phyloP scores from a whole-genome alignment of 2,329 filamentous ascomycete species.

The Aspergillus sp. region DNA sequence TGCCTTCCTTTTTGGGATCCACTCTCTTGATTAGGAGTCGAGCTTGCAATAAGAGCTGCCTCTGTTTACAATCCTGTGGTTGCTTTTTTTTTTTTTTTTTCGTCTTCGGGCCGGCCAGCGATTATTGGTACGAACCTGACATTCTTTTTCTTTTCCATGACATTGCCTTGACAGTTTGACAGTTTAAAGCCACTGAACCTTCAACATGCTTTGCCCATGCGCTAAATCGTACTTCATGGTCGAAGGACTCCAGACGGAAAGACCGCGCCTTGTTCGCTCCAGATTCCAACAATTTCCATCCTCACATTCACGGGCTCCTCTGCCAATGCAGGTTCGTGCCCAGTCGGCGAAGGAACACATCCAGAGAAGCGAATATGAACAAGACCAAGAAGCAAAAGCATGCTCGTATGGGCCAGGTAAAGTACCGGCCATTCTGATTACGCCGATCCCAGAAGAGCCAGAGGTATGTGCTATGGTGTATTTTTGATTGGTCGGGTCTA shows the following conservation, averaged over 20 bases:
- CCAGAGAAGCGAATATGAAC: neutral
- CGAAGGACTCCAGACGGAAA: constrained; percentile 11
- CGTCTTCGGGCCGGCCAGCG: neutral
- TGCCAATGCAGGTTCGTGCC: constrained; percentile 11
- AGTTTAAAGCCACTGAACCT: too few species aligned
- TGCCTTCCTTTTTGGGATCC: constrained; percentile 4
- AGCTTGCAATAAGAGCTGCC: neutral
- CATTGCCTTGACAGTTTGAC: too few species aligned
- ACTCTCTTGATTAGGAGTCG: neutral
- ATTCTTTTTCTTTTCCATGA: neutral
- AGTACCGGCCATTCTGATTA: constrained; percentile 12
- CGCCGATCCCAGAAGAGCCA: constrained; percentile 9
- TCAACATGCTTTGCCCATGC: constrained; percentile 14
- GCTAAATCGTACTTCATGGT: constrained; percentile 7
- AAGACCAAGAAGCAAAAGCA: neutral
- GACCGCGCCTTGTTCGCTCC: constrained; percentile 12
- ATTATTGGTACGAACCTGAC: neutral
- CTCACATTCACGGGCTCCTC: neutral
- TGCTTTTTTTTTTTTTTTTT: too few species aligned
- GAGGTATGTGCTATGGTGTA: constrained; percentile 5
- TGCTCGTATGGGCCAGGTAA: constrained; percentile 6
- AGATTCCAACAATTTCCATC: neutral
- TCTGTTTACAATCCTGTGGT: neutral
- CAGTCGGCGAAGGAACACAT: neutral
- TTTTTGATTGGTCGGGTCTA: neutral